Evolutionary conservation across 495 filamentous ascomycete genomes (phyloP), one percentile per base, ranked within the genome.

Genomic region (Penicillium pulvis): DNA sequence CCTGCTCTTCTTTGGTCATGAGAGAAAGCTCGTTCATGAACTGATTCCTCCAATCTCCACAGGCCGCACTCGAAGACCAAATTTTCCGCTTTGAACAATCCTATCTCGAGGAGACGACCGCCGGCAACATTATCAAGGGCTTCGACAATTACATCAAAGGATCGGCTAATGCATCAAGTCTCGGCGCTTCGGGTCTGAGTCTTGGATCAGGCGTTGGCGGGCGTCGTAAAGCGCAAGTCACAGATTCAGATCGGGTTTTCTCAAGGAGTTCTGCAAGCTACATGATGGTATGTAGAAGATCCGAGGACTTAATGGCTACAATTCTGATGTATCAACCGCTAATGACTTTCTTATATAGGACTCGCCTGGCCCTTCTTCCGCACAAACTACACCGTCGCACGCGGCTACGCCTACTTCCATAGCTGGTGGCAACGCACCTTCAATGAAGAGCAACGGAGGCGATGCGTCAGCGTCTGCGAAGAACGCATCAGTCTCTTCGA

Each of bases 141-240:
- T 98, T 98, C 74, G 94, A 98, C 69, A 93, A 90, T 63, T 98
- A 97, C 74, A 93, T 96, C 77, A 98, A 98, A 69, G 91, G 91
- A 48, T 83, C 85, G 7, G 78, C 80, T 0, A 80, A 70, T 59
- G 59, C 60, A 23, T 60, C 72, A 3, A 68, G 60, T 51, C 64
- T 71, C 41, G 67, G 67, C 35, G 71, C 68, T 2, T 64, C 71
- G n/a, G 73, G 69, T 2, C 60, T 75, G 11, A 67, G 85, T 81
- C 59, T 90, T 74, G 58, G 68, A 6, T 63, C 68, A 6, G 63
- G 72, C 14, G 59, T 65, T 19, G 71, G 65, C 10, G 71, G 64
- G 3, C 72, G 80, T 55, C 70, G 81, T 30, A 83, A 82, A 53
- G 76, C 77, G 2, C 66, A 71, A 42, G 76, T 82, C 7, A 70